A percentile compares a stretch with the other conserved stretches of the same genome.
Conservation (phyloP, 352 stramenopile genomes). For the Phytopythium montanum region DNA sequence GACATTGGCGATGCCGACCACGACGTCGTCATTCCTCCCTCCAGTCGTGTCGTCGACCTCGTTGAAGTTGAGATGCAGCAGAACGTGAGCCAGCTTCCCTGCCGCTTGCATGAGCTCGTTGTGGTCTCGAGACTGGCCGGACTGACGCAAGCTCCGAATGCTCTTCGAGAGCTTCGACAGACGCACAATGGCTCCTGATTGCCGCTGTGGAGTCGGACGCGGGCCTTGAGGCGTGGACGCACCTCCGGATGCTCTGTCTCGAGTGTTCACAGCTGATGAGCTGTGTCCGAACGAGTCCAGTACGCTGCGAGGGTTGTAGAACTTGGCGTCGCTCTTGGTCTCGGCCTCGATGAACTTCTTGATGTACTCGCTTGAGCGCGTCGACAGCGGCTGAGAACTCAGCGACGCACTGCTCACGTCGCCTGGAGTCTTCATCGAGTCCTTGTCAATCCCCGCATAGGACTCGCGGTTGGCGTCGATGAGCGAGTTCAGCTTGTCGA, state of each 20-base stretch:
- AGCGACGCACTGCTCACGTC: not conserved
- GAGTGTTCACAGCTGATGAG: not conserved
- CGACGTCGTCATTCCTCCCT: conserved; percentile 8
- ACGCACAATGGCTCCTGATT: conserved; percentile 16
- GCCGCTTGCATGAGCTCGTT: conserved; percentile 15
- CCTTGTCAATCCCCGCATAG: conserved; percentile 9
- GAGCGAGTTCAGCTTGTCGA: conserved; percentile 70
- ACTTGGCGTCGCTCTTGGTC: conserved; percentile 38
- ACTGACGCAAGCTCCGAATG: conserved; percentile 25
- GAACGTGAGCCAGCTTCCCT: conserved; percentile 42
- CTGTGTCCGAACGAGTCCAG: not conserved
- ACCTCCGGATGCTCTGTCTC: not conserved
- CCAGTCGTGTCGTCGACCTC: conserved; percentile 11
- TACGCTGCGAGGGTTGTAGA: conserved; percentile 34
- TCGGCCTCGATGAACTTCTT: conserved; percentile 57
- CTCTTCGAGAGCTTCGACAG: conserved; percentile 23
- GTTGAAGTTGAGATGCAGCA: conserved; percentile 48
- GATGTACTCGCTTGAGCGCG: conserved; percentile 27
- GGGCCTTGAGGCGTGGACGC: not conserved
- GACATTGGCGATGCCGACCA: conserved; percentile 42
- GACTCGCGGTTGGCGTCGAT: conserved; percentile 34
- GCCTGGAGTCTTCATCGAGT: not conserved
- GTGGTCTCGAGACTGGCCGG: conserved; percentile 6
- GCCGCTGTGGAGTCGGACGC: not conserved
- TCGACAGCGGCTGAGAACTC: not conserved